Percentiles rank a stretch among this genome's conserved stretches.
Conservation (phyloP, 75 land plant species). For the Cryptomeria japonica region DNA sequence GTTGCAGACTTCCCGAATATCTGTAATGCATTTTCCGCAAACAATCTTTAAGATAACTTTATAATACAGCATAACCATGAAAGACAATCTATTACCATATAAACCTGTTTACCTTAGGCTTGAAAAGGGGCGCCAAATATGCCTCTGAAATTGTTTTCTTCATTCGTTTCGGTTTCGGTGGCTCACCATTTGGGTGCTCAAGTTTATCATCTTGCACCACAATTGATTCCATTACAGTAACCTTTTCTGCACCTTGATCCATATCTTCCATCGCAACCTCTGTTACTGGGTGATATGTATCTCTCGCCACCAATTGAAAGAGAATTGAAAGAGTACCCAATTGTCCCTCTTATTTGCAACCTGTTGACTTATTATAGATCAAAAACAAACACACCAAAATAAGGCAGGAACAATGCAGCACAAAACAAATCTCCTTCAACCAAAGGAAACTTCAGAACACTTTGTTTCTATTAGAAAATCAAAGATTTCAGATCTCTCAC, state of each 20-base stretch:
- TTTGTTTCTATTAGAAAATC: no score
- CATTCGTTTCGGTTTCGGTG: not conserved
- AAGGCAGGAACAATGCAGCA: no score
- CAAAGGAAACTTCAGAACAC: no score
- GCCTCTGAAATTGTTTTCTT: not conserved
- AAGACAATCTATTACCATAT: not conserved
- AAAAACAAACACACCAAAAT: not conserved
- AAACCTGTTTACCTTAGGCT: not conserved
- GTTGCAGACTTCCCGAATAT: slow-evolving; percentile 25
- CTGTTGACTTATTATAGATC: not conserved
- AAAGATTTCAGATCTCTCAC: no score
- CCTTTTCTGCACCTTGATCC: not conserved
- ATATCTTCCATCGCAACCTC: not conserved
- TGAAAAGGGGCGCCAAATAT: not conserved
- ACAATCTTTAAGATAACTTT: not conserved
- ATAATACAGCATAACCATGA: no score
- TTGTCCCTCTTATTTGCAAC: not conserved
- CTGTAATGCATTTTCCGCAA: slow-evolving; percentile 7
- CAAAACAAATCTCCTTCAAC: no score
- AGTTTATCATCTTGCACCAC: not conserved
- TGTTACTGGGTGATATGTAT: not conserved
- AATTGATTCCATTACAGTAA: not conserved
- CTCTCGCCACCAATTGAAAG: not conserved
- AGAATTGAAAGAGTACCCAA: not conserved
- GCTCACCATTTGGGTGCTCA: not conserved